phyloP scores from a whole-genome alignment of 805 yeast genomes.

The Saccharomycopsis javanensis region DNA sequence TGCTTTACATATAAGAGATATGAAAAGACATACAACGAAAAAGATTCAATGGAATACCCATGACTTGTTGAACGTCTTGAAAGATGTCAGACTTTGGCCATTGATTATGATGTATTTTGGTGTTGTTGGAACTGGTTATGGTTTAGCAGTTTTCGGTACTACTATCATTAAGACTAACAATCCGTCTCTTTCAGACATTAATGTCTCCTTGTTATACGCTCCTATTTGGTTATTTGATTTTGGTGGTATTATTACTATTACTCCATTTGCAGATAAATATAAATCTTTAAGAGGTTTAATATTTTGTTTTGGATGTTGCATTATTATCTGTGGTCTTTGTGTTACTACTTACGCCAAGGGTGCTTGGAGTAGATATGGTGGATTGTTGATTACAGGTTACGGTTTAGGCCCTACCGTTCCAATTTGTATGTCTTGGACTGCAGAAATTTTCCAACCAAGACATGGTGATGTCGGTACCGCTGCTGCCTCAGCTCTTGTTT shows the following conservation, averaged over 20 bases:
- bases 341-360: conserved; percentile 69
- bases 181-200: conserved; percentile 52
- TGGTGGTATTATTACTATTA: conserved; percentile 60
- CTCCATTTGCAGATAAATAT: conserved; percentile 71
- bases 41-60: conserved; percentile 44
- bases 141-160: conserved; percentile 77
- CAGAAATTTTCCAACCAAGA: conserved; percentile 58
- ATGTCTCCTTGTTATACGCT: conserved; percentile 68
- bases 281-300: conserved; percentile 49
- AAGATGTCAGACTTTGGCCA: conserved; percentile 70
- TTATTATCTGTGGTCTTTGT: conserved; percentile 66
- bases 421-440: conserved; percentile 73
- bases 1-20: conserved; percentile 48
- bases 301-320: conserved; percentile 50
- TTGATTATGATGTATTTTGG: conserved; percentile 83
- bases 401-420: conserved; percentile 92
- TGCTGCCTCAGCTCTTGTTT: conserved; percentile 70
- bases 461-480: conserved; percentile 85
- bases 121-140: conserved; percentile 86
- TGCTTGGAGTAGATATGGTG: conserved; percentile 71
- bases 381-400: conserved; percentile 71
- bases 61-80: conserved; percentile 45
- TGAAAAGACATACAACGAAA: conserved; percentile 40
- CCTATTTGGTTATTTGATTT: conserved; percentile 88
- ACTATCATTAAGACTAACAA: conserved; percentile 60